Evolutionary conservation across 805 yeast genomes (phyloP).

Genomic region (Myxozyma neotropica): DNA sequence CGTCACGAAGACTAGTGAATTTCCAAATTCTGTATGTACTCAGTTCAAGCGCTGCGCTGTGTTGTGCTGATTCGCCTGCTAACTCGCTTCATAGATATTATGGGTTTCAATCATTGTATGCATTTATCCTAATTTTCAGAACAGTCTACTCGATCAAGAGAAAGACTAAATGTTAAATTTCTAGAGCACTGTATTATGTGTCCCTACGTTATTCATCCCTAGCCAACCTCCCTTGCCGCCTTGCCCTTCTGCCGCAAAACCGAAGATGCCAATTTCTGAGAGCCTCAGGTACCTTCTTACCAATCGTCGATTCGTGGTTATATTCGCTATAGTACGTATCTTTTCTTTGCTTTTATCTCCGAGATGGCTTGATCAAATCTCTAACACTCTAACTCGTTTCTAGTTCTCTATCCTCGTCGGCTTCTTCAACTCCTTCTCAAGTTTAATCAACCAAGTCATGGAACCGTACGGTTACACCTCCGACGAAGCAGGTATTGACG

Average conservation of each 20-base stretch:
- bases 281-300: constrained; percentile 32
- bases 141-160: no score
- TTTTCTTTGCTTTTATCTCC: not conserved
- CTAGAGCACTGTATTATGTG: constrained; percentile 23
- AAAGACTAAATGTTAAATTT: no score
- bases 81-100: constrained; percentile 1
- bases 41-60: not conserved
- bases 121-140: not conserved
- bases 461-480: constrained; percentile 42
- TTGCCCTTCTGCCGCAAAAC: constrained; percentile 41
- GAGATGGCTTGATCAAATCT: no score
- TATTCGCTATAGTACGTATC: constrained; percentile 8
- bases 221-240: constrained; percentile 39
- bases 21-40: constrained; percentile 32
- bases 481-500: constrained; percentile 42
- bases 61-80: not conserved
- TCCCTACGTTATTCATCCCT: constrained; percentile 36
- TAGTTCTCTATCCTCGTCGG: constrained; percentile 42
- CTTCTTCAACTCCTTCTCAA: constrained; percentile 41
- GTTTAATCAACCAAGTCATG: constrained; percentile 41
- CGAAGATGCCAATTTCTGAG: constrained; percentile 35
- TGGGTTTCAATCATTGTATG: constrained; percentile 17
- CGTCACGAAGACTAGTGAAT: constrained; percentile 34
- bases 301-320: constrained; percentile 28
- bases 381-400: not conserved